Evolutionary conservation across 2,329 filamentous ascomycete genomes (phyloP).

Genomic region (Rutstroemia sp.): DNA sequence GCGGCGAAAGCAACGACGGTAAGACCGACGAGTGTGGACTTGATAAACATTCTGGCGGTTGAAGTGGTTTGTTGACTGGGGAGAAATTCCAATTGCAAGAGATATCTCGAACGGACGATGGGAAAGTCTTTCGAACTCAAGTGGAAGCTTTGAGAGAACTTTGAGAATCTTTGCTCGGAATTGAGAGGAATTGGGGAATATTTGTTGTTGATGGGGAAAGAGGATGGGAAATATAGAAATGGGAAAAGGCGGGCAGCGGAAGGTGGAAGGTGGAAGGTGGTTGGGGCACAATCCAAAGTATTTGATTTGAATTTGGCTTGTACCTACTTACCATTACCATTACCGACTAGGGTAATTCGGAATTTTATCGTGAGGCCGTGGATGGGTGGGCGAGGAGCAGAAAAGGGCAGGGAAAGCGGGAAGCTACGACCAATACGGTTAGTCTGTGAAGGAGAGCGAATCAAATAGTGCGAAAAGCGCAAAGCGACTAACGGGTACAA

Average conservation of each 20-base stretch:
- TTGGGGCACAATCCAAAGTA: neutral
- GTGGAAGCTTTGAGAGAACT: neutral
- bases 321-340: neutral
- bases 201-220: neutral
- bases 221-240: neutral
- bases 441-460: neutral
- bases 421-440: neutral
- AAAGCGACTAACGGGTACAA: neutral
- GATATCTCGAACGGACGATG: neutral
- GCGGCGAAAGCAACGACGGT: conserved; percentile 23
- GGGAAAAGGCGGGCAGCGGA: neutral
- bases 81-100: conserved; percentile 11
- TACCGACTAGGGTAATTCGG: neutral
- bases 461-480: neutral
- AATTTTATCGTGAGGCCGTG: conserved; percentile 1
- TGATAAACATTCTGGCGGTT: conserved; percentile 25
- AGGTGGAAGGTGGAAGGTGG: neutral
- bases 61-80: neutral
- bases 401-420: neutral
- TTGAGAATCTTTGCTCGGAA: neutral
- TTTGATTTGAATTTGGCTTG: neutral
- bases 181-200: neutral
- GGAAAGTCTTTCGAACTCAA: neutral
- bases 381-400: no score
- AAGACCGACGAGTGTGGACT: conserved; percentile 20